phyloP scores from a whole-genome alignment of 1,139 yeast genomes.

The Hemisphaericaspora subhashii region DNA sequence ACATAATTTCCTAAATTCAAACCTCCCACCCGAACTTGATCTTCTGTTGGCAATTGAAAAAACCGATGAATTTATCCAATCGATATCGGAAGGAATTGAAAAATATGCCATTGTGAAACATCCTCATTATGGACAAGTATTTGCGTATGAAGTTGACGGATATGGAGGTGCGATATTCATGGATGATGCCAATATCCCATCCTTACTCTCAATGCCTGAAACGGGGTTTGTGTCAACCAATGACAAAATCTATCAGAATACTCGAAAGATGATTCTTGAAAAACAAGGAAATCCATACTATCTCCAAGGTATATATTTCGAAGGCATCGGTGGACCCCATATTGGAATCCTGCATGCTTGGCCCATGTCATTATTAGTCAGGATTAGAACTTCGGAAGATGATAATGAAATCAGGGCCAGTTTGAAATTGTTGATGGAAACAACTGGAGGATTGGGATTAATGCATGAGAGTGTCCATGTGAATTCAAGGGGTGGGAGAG shows the following conservation, averaged over 20 bases:
- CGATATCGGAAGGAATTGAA: constrained; percentile 57
- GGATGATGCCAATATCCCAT: constrained; percentile 93
- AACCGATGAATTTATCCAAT: constrained; percentile 36
- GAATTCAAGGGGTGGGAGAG: constrained; percentile 45
- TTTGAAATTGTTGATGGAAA: constrained; percentile 52
- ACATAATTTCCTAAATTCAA: constrained; percentile 18
- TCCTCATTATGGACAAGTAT: constrained; percentile 70
- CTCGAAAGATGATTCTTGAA: constrained; percentile 72
- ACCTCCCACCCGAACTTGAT: constrained; percentile 8
- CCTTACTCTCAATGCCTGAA: constrained; percentile 77
- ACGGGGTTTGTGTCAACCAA: constrained; percentile 58
- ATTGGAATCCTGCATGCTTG: constrained; percentile 79
- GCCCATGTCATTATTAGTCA: constrained; percentile 83
- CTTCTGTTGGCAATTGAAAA: constrained; percentile 16
- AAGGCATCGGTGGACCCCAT: constrained; percentile 91
- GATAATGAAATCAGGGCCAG: constrained; percentile 62
- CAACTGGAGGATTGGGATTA: constrained; percentile 74
- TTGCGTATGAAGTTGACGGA: constrained; percentile 89
- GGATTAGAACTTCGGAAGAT: constrained; percentile 71
- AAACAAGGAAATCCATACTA: constrained; percentile 78
- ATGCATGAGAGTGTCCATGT: constrained; percentile 85
- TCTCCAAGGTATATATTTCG: constrained; percentile 58
- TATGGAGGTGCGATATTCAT: constrained; percentile 71
- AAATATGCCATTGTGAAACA: constrained; percentile 66
- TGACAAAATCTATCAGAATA: constrained; percentile 70